Base-by-base conservation (phyloP, 2,329 filamentous ascomycete species). In the Neurospora crassa region DNA sequence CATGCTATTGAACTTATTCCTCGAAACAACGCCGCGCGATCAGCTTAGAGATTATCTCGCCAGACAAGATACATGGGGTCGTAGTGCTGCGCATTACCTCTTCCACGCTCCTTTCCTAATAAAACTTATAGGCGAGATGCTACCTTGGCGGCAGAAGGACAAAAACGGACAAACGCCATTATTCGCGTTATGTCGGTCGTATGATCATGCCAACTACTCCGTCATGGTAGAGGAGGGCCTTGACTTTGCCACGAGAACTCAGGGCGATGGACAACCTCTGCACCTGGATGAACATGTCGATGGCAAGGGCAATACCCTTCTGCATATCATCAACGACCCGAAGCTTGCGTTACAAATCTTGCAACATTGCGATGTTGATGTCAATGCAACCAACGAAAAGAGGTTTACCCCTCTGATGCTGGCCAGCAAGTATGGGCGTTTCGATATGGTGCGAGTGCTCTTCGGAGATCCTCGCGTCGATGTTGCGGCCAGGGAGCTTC, bases 131-230 rank as follows among this genome's bases (percentile, higher is more conserved):
- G 94, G 94, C 2, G 86, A 87, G 72, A 82, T 95, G 74, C 84
- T 99, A 70, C 92, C 93, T 10, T 99, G 96, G 96, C 88, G 89
- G 71, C 89, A 96, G 80, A 93, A 91, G 75, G 96, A 99, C 80
- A 96, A 94, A 79, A 97, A 98, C 78, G 96, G 96, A 0, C 96
- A 98, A 81, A 99, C 96, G n/a, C 96, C 96, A 1, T 83, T 99
- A 10, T 98, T 99, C 79, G 96, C 96, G 1, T 85, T 98, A 0
- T 98, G 94, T 79, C 89, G 96, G 76, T 98, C 94, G 0, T 99
- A 99, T 78, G 96, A 99, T 78, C 94, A 99, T 79, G 86, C 90
- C 1, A 87, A 94, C 75, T 99, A 99, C 80, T 88, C 89, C 70
- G 84, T 86, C 67, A 98, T 99, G 96, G 92, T 99, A 0, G 90